Percentiles rank a stretch among this genome's conserved stretches.
These are phyloP conservation scores for Ophidiomyces ophidiicola DNA, from an alignment of 2,329 filamentous ascomycete species.

Conservation along the genomic window DNA sequence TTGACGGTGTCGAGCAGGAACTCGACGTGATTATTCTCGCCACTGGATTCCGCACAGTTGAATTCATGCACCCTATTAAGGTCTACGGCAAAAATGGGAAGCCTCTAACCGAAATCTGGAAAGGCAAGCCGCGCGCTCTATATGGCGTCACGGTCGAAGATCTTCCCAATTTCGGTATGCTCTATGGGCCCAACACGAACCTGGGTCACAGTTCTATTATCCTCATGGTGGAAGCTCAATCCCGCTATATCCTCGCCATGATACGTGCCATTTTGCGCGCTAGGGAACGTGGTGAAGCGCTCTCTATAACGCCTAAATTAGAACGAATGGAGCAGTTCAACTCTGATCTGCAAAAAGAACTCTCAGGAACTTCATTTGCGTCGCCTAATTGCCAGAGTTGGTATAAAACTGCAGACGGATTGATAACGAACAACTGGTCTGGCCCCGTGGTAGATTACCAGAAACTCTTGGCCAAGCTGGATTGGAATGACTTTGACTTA, in stretches of 20 bases:
- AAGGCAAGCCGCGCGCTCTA: conserved; percentile 39
- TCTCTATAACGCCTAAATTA: conserved; percentile 37
- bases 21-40: conserved; percentile 47
- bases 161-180: conserved; percentile 45
- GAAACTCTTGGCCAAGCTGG: conserved; percentile 24
- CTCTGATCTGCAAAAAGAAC: conserved; percentile 33
- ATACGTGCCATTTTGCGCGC: conserved; percentile 40
- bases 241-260: conserved; percentile 42
- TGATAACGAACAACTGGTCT: conserved; percentile 47
- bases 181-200: conserved; percentile 49
- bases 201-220: conserved; percentile 47
- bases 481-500: conserved; percentile 22
- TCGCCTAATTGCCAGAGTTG: conserved; percentile 44
- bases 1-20: conserved; percentile 34
- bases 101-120: conserved; percentile 42
- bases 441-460: conserved; percentile 47
- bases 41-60: conserved; percentile 47
- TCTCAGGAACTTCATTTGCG: conserved; percentile 39
- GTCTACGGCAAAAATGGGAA: conserved; percentile 37
- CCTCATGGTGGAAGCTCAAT: conserved; percentile 51
- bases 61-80: conserved; percentile 48
- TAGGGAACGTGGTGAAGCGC: conserved; percentile 26
- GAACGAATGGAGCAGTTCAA: conserved; percentile 36
- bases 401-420: conserved; percentile 45
- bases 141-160: conserved; percentile 41